phyloP scores from a whole-genome alignment of 352 stramenopile species.

The Pythium diclinum region DNA sequence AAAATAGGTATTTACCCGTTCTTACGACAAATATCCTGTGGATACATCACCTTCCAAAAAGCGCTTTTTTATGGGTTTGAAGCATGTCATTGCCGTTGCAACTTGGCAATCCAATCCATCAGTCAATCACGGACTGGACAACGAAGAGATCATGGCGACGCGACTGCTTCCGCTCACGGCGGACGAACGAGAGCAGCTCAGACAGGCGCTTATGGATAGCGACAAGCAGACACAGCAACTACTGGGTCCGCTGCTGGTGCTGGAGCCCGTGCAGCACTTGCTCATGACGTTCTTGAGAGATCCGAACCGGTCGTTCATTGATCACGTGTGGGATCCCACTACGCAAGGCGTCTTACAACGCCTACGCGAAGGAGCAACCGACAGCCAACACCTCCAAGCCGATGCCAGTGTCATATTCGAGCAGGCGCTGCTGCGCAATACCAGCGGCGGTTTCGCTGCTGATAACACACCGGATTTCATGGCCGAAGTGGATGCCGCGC shows the following conservation, averaged over 20 bases:
- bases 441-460: neutral
- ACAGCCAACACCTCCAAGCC: conserved; percentile 5
- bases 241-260: conserved; percentile 50
- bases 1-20: neutral
- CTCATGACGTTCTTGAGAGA: conserved; percentile 70
- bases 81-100: neutral
- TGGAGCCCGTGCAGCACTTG: conserved; percentile 64
- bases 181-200: conserved; percentile 40
- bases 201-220: conserved; percentile 33
- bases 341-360: conserved; percentile 51
- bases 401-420: conserved; percentile 44
- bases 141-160: neutral
- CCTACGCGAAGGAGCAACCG: conserved; percentile 33
- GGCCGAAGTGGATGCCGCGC: conserved; percentile 40
- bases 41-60: conserved; percentile 13
- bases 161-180: conserved; percentile 16
- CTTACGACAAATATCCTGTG: conserved; percentile 11
- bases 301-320: conserved; percentile 50
- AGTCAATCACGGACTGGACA: neutral
- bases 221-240: conserved; percentile 57
- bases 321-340: conserved; percentile 73
- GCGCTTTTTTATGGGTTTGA: neutral
- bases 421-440: conserved; percentile 27
- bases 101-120: neutral
- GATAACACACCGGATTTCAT: conserved; percentile 25